phyloP scores from a whole-genome alignment of 2,329 filamentous ascomycete species.

The Neurospora crassa region DNA sequence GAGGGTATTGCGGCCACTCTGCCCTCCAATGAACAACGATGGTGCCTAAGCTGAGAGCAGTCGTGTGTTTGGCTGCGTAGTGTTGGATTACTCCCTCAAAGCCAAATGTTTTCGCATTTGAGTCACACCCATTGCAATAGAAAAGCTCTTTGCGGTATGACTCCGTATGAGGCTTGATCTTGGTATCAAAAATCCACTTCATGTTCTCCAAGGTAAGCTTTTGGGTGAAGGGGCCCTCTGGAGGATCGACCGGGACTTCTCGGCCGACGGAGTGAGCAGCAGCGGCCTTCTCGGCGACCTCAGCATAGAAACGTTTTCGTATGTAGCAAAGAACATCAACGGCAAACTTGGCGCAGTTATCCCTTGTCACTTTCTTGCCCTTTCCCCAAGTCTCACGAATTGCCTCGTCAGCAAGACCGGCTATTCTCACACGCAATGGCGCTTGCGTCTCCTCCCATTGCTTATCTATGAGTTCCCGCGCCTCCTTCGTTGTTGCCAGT shows the following conservation, averaged over 20 bases:
- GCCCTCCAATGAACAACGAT: conserved; percentile 70
- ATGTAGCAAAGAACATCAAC: conserved; percentile 61
- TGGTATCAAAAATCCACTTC: conserved; percentile 76
- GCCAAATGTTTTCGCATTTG: conserved; percentile 56
- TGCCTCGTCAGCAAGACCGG: conserved; percentile 58
- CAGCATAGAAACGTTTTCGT: conserved; percentile 55
- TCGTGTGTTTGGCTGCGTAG: conserved; percentile 74
- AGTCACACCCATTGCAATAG: conserved; percentile 60
- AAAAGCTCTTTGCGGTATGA: conserved; percentile 62
- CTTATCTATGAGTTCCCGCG: conserved; percentile 51
- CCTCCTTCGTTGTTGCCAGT: conserved; percentile 30
- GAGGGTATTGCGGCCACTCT: conserved; percentile 69
- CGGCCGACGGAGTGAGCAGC: conserved; percentile 36
- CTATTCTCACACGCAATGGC: conserved; percentile 55
- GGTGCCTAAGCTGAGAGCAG: conserved; percentile 57
- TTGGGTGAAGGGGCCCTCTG: conserved; percentile 44
- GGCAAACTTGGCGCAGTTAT: conserved; percentile 59
- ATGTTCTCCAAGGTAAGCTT: conserved; percentile 72
- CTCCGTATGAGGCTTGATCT: conserved; percentile 62
- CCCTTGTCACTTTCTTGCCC: conserved; percentile 52
- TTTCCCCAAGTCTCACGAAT: conserved; percentile 56
- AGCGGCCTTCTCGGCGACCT: conserved; percentile 43
- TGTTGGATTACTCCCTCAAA: conserved; percentile 77
- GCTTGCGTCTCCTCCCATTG: conserved; percentile 64
- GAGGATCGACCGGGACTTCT: conserved; percentile 35